Evolutionary conservation across 257 asterid genomes (phyloP), one percentile per base, ranked within the genome.

Genomic region (Jaltomata sinuosa): DNA sequence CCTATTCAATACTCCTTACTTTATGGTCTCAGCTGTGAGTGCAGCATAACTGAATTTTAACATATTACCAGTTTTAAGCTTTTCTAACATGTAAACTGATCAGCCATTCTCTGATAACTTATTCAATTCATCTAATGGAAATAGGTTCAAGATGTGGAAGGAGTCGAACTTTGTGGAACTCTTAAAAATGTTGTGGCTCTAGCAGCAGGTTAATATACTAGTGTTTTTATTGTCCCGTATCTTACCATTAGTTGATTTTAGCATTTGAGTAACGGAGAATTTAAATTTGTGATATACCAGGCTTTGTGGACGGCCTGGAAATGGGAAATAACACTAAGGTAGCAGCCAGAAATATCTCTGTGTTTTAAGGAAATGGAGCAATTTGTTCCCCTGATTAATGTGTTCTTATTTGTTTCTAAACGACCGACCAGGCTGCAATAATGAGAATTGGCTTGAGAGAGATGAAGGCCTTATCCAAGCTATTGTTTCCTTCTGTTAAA

Each of bases 241-340:
- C 84, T 22, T 76, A 49, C 57, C 40, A 22, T 83, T 74, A 80
- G 72, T 83, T 83, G 38, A 4, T 65, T 71, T 12, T 62, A 62
- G 54, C 25, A n/a, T 25, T 67, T 80, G 76, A 9, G 11, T 84
- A 25, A 21, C 25, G 8, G 5, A 71, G 45, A 31, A 19, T 15
- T 57, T 47, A 7, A n/a, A 19, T 54, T 84, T 19, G 4, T 82
- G 84, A 84, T 84, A 71, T 82, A 50, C 87, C 92, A 92, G 98
- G 99, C 34, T 91, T 95, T 79, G 99, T 95, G 80, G 98, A 94
- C 72, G 99, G 98, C 80, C 85, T 95, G 93, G 99, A 95, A 64
- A 93, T 95, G 98, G 99, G 99, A 83, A 95, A 95, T 84, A 95
- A 95, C 87, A 94, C 98, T 0, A 95, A 95, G 97, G 98, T 94